These are phyloP conservation scores for Selaginella tamariscina DNA, from an alignment of 75 land plant species.

Conservation along the genomic window DNA sequence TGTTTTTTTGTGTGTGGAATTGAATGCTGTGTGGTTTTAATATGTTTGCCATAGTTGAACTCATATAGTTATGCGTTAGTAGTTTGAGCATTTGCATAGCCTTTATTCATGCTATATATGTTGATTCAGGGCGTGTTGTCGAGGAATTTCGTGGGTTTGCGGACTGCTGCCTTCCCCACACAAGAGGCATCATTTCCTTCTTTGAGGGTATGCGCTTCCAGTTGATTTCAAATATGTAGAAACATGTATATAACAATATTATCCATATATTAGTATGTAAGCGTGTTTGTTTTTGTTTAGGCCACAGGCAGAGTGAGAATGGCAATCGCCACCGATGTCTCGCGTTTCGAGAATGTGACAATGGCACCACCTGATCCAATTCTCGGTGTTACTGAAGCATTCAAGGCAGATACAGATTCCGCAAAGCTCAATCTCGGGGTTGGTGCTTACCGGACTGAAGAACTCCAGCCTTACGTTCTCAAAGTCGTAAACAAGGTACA, in stretches of 20 bases:
- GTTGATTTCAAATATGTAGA: too few species aligned
- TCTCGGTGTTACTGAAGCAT: slow-evolving; percentile 95
- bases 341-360: slow-evolving; percentile 76
- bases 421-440: slow-evolving; percentile 90
- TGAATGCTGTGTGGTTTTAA: too few species aligned
- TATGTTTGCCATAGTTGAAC: background rate
- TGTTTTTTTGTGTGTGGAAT: background rate
- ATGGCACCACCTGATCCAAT: slow-evolving; percentile 99
- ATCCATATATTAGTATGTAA: background rate
- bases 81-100: too few species aligned
- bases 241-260: background rate
- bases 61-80: too few species aligned
- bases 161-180: slow-evolving; percentile 19
- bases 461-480: slow-evolving; percentile 94
- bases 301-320: slow-evolving; percentile 35
- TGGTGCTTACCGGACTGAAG: slow-evolving; percentile 95
- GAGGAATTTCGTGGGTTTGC: slow-evolving; percentile 17
- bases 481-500: slow-evolving; percentile 90
- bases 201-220: slow-evolving; percentile 6
- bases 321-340: slow-evolving; percentile 53
- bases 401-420: slow-evolving; percentile 61
- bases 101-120: too few species aligned
- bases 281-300: slow-evolving; percentile 23
- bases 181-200: slow-evolving; percentile 12
- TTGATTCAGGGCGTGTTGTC: background rate